These are phyloP conservation scores for Juncus inflexus DNA, from an alignment of 176 grass and related monocot species.

Conservation along the genomic window DNA sequence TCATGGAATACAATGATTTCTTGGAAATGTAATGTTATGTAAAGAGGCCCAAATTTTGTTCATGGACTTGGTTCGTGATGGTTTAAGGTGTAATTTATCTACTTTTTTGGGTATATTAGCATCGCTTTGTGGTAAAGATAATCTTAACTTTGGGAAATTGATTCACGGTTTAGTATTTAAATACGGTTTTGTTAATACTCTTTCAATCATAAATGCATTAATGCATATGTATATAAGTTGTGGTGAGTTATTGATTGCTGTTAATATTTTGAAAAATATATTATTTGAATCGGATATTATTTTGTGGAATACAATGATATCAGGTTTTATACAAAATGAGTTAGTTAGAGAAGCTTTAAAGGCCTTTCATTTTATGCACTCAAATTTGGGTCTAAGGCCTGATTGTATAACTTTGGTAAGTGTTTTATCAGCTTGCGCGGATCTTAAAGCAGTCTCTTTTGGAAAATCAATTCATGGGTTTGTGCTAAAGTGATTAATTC, in stretches of 20 bases:
- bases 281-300: conserved; percentile 49
- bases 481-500: conserved; percentile 40
- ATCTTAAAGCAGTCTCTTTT: conserved; percentile 35
- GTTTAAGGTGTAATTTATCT: conserved; percentile 34
- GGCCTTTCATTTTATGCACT: conserved; percentile 56
- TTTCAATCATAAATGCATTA: conserved; percentile 61
- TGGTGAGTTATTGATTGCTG: conserved; percentile 31
- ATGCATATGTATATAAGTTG: conserved; percentile 78
- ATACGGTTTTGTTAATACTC: conserved; percentile 34
- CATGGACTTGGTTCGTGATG: conserved; percentile 39
- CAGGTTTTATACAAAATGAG: conserved; percentile 59
- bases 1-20: conserved; percentile 76
- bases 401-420: conserved; percentile 63
- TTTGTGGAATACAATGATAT: conserved; percentile 85
- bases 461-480: conserved; percentile 57
- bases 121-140: conserved; percentile 41
- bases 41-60: conserved; percentile 41
- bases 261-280: conserved; percentile 35
- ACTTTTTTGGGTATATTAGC: conserved; percentile 64
- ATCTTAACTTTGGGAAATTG: conserved; percentile 55
- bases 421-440: conserved; percentile 60
- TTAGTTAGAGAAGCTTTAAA: conserved; percentile 49
- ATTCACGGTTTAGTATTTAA: conserved; percentile 54
- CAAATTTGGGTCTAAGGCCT: conserved; percentile 36
- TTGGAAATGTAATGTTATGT: conserved; percentile 30